These are phyloP conservation scores for Begonia peltatifolia DNA, from an alignment of 306 rosid genomes.

Conservation along the genomic window DNA sequence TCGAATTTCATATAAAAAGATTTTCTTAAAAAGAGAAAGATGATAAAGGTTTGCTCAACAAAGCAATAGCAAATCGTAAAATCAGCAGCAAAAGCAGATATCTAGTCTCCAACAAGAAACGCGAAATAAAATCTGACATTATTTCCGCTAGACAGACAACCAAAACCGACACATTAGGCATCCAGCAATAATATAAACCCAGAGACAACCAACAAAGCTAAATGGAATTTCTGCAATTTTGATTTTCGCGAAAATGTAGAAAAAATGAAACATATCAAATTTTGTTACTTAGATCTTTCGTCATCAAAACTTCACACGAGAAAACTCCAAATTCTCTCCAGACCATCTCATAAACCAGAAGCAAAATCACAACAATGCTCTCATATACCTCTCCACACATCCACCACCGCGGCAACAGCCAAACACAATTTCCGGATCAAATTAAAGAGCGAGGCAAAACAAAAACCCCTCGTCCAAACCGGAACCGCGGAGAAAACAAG, in stretches of 20 bases:
- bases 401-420: no score
- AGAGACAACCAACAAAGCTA: neutral
- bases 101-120: conserved; percentile 24
- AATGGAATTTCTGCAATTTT: neutral
- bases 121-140: conserved; percentile 1
- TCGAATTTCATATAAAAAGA: no score
- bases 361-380: neutral
- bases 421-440: conserved; percentile 1
- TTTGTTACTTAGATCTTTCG: neutral
- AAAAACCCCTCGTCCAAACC: neutral
- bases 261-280: conserved; percentile 1
- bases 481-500: neutral
- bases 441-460: neutral
- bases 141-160: neutral
- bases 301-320: conserved; percentile 7
- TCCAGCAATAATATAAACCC: no score
- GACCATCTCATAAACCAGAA: conserved; percentile 7
- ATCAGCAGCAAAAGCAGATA: conserved; percentile 22
- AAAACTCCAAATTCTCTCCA: neutral
- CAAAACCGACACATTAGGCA: no score
- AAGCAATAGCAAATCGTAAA: neutral
- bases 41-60: no score
- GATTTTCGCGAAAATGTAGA: neutral
- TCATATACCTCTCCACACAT: neutral
- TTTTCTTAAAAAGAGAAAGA: no score